These are phyloP conservation scores for Sporobolomyces pararoseus DNA, from an alignment of 768 basidiomycete species.

Conservation along the genomic window DNA sequence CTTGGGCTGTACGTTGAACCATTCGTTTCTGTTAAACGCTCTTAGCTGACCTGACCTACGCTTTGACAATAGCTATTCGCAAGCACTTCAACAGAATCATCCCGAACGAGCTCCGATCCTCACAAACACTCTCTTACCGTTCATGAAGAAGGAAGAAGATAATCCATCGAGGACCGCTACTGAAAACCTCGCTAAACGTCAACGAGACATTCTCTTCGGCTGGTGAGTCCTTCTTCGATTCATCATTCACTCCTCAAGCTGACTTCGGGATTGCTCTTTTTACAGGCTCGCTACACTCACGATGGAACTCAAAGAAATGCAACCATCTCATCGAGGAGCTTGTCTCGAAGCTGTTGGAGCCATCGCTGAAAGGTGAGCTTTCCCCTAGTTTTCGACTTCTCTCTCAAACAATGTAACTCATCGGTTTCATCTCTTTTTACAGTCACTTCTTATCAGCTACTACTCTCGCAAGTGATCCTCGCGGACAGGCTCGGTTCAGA, in stretches of 20 bases:
- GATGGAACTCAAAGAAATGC: constrained; percentile 49
- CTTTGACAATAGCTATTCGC: constrained; percentile 46
- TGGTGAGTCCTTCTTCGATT: constrained; percentile 46
- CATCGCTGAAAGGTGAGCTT: constrained; percentile 51
- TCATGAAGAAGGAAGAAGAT: constrained; percentile 49
- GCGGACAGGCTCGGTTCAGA: constrained; percentile 47
- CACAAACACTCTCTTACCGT: constrained; percentile 47
- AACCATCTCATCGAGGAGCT: constrained; percentile 51
- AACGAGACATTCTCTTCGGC: constrained; percentile 48
- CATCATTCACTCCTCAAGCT: neutral
- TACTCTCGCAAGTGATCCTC: constrained; percentile 44
- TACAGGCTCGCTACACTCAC: constrained; percentile 14
- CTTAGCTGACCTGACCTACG: no score
- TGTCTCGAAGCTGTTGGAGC: constrained; percentile 52
- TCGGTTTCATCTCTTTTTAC: neutral
- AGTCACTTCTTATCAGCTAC: constrained; percentile 49
- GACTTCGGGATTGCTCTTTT: neutral
- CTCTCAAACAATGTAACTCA: neutral
- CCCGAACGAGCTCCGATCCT: constrained; percentile 48
- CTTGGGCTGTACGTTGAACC: constrained; percentile 14
- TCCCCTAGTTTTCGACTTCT: neutral
- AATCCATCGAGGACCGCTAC: constrained; percentile 42
- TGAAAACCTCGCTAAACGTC: constrained; percentile 38
- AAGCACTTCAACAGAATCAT: constrained; percentile 37
- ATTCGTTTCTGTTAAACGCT: no score